A percentile compares a stretch with the other conserved stretches of the same genome.
phyloP scores from a whole-genome alignment of 2,329 filamentous ascomycete species.

The Rutstroemia sydowiana region DNA sequence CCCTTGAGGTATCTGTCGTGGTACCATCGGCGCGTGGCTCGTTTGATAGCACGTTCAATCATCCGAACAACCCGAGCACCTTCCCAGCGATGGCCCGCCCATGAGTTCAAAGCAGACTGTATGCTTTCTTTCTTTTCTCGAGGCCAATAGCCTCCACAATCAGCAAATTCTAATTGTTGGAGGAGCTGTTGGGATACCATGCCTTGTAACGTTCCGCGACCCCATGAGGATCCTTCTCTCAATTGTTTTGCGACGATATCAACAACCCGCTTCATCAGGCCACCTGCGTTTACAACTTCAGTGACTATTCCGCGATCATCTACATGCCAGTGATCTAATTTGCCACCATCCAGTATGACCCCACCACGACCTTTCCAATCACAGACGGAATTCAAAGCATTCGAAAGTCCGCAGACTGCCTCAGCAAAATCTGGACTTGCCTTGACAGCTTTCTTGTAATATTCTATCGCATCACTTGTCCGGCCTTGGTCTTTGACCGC shows the following conservation, averaged over 20 bases:
- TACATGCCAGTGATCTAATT: slow-evolving; percentile 88
- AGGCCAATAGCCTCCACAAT: slow-evolving; percentile 29
- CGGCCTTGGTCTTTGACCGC: slow-evolving; percentile 94
- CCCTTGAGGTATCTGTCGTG: slow-evolving; percentile 65
- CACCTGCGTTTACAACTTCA: slow-evolving; percentile 63
- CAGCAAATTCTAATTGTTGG: slow-evolving; percentile 27
- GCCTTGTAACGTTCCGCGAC: slow-evolving; percentile 59
- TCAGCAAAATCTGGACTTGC: slow-evolving; percentile 96
- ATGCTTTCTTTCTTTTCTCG: slow-evolving; percentile 30
- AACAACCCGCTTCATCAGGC: slow-evolving; percentile 84
- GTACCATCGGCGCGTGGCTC: slow-evolving; percentile 80
- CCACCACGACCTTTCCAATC: slow-evolving; percentile 89
- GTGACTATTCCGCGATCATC: slow-evolving; percentile 74
- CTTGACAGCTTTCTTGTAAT: slow-evolving; percentile 82
- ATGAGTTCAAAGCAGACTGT: slow-evolving; percentile 37
- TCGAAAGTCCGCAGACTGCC: slow-evolving; percentile 90
- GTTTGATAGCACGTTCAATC: slow-evolving; percentile 74
- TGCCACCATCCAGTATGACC: slow-evolving; percentile 64
- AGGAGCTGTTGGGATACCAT: slow-evolving; percentile 40
- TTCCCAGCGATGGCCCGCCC: slow-evolving; percentile 78
- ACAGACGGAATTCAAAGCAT: slow-evolving; percentile 92
- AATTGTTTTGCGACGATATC: slow-evolving; percentile 87
- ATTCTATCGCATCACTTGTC: slow-evolving; percentile 83
- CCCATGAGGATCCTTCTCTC: slow-evolving; percentile 79
- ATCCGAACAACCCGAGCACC: slow-evolving; percentile 77